phyloP scores from a whole-genome alignment of 2,329 filamentous ascomycete genomes.

The Epicoccum nigrum region DNA sequence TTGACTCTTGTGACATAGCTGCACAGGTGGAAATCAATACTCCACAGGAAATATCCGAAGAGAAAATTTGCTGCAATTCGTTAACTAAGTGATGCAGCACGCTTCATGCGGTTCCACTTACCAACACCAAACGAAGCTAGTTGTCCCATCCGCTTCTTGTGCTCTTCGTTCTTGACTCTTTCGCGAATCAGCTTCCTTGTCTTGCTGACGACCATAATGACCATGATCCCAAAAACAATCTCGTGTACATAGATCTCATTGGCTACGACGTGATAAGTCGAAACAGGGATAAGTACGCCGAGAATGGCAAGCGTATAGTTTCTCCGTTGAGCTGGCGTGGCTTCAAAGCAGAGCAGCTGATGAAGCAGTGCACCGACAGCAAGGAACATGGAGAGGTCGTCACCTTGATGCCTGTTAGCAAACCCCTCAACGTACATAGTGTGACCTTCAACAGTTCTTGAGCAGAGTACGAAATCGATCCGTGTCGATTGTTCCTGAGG shows the following conservation, averaged over 20 bases:
- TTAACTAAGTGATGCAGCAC: not conserved
- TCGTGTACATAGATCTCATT: constrained; percentile 50
- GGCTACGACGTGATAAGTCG: constrained; percentile 46
- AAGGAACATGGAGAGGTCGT: constrained; percentile 66
- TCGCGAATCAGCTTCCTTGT: constrained; percentile 37
- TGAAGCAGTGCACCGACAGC: constrained; percentile 61
- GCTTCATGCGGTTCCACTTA: constrained; percentile 18
- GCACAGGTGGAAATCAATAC: constrained; percentile 63
- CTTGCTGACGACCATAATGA: constrained; percentile 47
- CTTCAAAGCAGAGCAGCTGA: constrained; percentile 54
- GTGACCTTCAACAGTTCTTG: too few species aligned
- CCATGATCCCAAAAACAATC: constrained; percentile 49
- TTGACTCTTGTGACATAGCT: constrained; percentile 55
- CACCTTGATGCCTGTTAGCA: constrained; percentile 39
- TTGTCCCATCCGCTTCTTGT: constrained; percentile 26
- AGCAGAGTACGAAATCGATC: too few species aligned
- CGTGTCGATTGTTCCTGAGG: too few species aligned
- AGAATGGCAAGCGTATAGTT: constrained; percentile 37
- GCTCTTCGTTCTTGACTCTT: constrained; percentile 31
- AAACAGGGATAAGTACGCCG: constrained; percentile 39
- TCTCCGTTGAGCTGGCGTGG: constrained; percentile 27
- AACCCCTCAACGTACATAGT: not conserved
- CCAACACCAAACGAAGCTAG: constrained; percentile 40
- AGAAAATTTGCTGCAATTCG: constrained; percentile 50
- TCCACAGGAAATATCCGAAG: constrained; percentile 61